Conservation (phyloP, 2,329 filamentous ascomycete species). For the Colletotrichum incanum region DNA sequence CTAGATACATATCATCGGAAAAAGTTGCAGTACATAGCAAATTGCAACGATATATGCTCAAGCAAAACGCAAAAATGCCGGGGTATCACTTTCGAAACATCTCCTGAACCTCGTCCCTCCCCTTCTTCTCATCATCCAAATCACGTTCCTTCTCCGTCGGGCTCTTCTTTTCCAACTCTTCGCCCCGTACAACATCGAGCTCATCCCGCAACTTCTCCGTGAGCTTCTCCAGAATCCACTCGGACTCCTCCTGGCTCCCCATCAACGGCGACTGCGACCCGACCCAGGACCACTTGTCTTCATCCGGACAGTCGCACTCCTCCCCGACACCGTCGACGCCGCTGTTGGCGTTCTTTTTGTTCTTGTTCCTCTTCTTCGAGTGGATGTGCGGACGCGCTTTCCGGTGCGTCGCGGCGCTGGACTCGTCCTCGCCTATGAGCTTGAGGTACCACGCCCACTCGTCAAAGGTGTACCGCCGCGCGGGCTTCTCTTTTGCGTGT, state of each 20-base stretch:
- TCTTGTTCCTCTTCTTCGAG: slow-evolving; percentile 32
- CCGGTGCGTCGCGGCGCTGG: slow-evolving; percentile 65
- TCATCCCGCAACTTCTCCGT: slow-evolving; percentile 70
- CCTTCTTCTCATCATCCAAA: slow-evolving; percentile 57
- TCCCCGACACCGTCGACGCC: slow-evolving; percentile 38
- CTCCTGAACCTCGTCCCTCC: slow-evolving; percentile 35
- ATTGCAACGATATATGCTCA: neutral
- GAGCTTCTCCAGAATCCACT: slow-evolving; percentile 81
- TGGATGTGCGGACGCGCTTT: slow-evolving; percentile 51
- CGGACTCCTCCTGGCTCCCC: slow-evolving; percentile 76
- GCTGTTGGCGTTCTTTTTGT: slow-evolving; percentile 40
- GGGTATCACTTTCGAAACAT: slow-evolving; percentile 23
- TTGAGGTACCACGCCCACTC: slow-evolving; percentile 90
- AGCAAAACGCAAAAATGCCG: neutral
- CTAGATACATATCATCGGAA: neutral
- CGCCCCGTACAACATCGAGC: slow-evolving; percentile 57
- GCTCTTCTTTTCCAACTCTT: slow-evolving; percentile 21
- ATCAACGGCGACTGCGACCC: slow-evolving; percentile 79
- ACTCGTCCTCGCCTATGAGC: slow-evolving; percentile 80
- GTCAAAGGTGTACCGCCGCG: slow-evolving; percentile 81
- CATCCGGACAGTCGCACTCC: slow-evolving; percentile 47
- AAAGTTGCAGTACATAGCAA: neutral
- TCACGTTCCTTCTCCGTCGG: slow-evolving; percentile 58
- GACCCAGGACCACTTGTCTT: slow-evolving; percentile 79
- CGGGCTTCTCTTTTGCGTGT: slow-evolving; percentile 71